A percentile compares a stretch with the other conserved stretches of the same genome.
Evolutionary conservation across 306 rosid genomes (phyloP).

Genomic region (Cotoneaster glaucophyllus): DNA sequence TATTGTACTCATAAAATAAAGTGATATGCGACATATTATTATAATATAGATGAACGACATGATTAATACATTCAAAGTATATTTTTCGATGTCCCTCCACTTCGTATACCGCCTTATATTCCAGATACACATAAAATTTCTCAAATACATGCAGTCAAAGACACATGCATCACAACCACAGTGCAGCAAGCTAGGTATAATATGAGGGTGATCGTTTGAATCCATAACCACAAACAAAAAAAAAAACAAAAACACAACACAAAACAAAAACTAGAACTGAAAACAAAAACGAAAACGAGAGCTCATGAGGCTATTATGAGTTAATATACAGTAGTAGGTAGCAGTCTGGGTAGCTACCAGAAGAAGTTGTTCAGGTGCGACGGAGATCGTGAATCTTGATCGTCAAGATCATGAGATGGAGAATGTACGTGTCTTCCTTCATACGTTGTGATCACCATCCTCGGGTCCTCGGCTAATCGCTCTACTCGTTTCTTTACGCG

Average conservation of each 20-base stretch:
- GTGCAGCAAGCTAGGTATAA: neutral
- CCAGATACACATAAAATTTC: too few relatives aligned
- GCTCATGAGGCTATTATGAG: neutral
- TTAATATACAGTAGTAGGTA: neutral
- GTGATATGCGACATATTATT: too few relatives aligned
- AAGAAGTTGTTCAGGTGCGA: slow-evolving; percentile 65
- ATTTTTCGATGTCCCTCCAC: too few relatives aligned
- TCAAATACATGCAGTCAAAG: neutral
- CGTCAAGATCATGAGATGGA: slow-evolving; percentile 73
- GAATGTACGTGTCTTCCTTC: slow-evolving; percentile 91
- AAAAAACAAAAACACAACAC: neutral
- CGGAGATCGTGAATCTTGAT: slow-evolving; percentile 52
- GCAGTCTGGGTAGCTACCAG: slow-evolving; percentile 38
- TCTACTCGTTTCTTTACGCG: slow-evolving; percentile 94
- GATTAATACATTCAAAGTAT: too few relatives aligned
- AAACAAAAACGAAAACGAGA: neutral
- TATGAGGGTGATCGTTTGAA: neutral
- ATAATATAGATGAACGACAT: too few relatives aligned
- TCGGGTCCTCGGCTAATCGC: slow-evolving; percentile 85
- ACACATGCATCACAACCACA: neutral
- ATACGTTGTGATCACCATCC: slow-evolving; percentile 97
- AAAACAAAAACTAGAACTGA: too few relatives aligned
- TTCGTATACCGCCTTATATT: too few relatives aligned
- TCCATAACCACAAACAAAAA: neutral
- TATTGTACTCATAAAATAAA: too few relatives aligned